Base-by-base conservation (phyloP, 2,329 filamentous ascomycete genomes). In the Ophiocordyceps camponoti-floridani region DNA sequence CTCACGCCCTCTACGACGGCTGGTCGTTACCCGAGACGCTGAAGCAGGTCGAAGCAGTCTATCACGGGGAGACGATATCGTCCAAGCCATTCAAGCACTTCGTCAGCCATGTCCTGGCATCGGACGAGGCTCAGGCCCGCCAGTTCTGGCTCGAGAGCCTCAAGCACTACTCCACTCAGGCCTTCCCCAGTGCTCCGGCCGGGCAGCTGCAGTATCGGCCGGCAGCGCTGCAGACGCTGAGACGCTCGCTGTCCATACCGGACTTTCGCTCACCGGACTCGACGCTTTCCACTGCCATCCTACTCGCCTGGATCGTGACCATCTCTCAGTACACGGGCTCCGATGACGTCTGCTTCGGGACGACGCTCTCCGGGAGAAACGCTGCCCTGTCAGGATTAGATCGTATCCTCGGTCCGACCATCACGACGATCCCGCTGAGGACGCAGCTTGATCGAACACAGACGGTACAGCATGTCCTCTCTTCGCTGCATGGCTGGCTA, bases 1-100 rank as follows among this genome's bases (percentile, higher is more conserved):
- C 72, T 47, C 71, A 74, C 45, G 66, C 65, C 8, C 52, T 73
- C 0, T 74, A 74, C 44, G 72, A 75, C 41, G 70, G 47, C n/a
- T 50, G 47, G 48, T 48, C 69, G 10, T 68, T 69, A 62, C 65
- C 61, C 1, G 62, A 68, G 57, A 62, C 62, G 2, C 48, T 67
- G 4, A 51, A 66, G 2, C 58, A 66, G 8, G 44, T 44, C 19
- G 45, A 30, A 3, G 12, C 37, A 9, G 43, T 35, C 1, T 48
- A 46, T 23, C 46, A 41, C 0, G 45, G 46, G 7, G 35, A 37
- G 5, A 7, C 14, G 13, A 16, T 44, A 2, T 7, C 13, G 2
- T 40, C 47, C 4, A 43, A 28, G 18, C 44, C 47, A 14, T 69
- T 68, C 53, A 65, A 62, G 40, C 54, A 59, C 43, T 70, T 69